Conservation (phyloP, 139 green algal genomes). For the Eudorina sp. region DNA sequence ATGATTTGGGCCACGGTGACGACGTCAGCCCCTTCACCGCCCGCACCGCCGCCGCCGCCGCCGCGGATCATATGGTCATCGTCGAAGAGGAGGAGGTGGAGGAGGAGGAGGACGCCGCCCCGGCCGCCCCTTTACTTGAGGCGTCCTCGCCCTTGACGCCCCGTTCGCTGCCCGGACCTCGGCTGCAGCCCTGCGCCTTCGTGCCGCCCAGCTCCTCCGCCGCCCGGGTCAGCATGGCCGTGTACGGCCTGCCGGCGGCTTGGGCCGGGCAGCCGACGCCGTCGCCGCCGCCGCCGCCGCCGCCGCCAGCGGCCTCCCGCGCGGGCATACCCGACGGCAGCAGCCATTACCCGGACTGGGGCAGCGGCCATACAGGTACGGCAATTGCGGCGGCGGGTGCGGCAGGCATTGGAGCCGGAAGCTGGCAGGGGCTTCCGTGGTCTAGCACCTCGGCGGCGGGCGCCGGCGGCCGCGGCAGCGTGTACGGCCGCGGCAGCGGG, state of each 20-base stretch:
- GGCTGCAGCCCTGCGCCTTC: background rate
- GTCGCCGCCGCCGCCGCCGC: background rate
- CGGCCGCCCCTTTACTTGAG: too few species aligned
- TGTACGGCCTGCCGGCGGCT: conserved; percentile 5
- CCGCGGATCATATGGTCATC: too few species aligned
- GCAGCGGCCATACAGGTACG: background rate
- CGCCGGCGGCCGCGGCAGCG: background rate
- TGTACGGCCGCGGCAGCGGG: background rate
- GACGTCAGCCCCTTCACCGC: background rate
- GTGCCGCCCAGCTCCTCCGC: background rate
- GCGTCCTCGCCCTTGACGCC: too few species aligned
- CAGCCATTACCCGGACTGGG: background rate
- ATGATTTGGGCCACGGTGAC: background rate
- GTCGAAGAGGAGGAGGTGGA: too few species aligned
- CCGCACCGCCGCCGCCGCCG: background rate
- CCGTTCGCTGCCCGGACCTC: background rate
- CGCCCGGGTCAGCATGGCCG: background rate
- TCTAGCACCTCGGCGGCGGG: background rate
- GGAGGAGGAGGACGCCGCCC: too few species aligned
- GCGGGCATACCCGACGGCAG: background rate
- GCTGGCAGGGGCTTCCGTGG: too few species aligned
- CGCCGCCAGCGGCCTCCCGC: background rate
- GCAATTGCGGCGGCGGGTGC: background rate
- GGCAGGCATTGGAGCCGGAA: background rate
- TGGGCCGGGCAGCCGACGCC: background rate